phyloP scores from a whole-genome alignment of 2,329 filamentous ascomycete genomes.

The Boeremia exigua region DNA sequence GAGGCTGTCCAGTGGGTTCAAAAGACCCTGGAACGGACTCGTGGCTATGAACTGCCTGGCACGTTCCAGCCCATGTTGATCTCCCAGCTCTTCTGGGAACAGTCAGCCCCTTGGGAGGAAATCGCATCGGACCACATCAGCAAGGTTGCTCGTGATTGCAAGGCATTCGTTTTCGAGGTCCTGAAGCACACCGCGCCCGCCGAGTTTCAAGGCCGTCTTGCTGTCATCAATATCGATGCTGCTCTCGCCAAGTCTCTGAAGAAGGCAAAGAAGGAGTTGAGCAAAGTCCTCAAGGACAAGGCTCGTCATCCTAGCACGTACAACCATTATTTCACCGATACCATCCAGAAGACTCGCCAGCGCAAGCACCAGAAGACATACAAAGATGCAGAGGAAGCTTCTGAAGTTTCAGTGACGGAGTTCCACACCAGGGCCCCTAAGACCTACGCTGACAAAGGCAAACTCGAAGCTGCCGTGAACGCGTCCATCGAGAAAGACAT shows the following conservation, averaged over 20 bases:
- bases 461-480: not conserved
- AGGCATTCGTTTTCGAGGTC: not conserved
- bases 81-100: slow-evolving; percentile 64
- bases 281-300: slow-evolving; percentile 56
- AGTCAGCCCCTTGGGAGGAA: slow-evolving; percentile 61
- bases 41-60: slow-evolving; percentile 65
- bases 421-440: not conserved
- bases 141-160: not conserved
- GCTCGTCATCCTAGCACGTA: slow-evolving; percentile 61
- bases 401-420: not conserved
- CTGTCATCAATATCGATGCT: not conserved
- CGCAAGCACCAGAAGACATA: slow-evolving; percentile 14
- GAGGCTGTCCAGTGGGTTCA: slow-evolving; percentile 41
- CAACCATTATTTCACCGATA: slow-evolving; percentile 51
- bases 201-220: not conserved
- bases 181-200: not conserved
- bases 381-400: not conserved
- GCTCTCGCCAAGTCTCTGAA: slow-evolving; percentile 32
- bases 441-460: not conserved
- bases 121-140: slow-evolving; percentile 48
- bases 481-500: slow-evolving; percentile 35
- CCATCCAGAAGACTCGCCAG: slow-evolving; percentile 32
- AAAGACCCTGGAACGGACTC: slow-evolving; percentile 49
- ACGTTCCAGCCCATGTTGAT: slow-evolving; percentile 67
- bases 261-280: slow-evolving; percentile 48